Evolutionary conservation across 2,329 filamentous ascomycete species (phyloP), one percentile per base, ranked within the genome.

Genomic region (Cercospora zeina): DNA sequence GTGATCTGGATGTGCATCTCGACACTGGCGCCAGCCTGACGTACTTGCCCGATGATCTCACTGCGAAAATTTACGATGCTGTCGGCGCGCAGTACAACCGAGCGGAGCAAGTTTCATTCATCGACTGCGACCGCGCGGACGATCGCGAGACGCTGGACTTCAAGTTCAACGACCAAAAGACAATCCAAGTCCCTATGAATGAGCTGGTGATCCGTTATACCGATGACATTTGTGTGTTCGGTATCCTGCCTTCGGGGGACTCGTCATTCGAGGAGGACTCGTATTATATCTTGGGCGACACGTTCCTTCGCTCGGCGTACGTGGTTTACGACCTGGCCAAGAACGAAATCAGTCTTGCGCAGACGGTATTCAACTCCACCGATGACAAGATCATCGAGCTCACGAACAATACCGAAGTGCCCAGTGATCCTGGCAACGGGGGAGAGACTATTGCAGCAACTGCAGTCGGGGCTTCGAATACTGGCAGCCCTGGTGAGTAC

Each of bases 21-120:
- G 89, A 93, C 75, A 89, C 88, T 1, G 89, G 89, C 37, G 89
- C 87, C 14, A 90, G 87, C 5, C 78, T 90, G 62, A 87, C 82
- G 63, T 90, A 89, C 70, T 77, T 92, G 0, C 89, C 89, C 0
- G 79, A 84, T 58, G 80, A 84, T 55, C 74, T 91, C 50, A 83
- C 82, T 3, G 62, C 70, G 6, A 65, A 65, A 4, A 75, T 82
- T 56, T 81, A 77, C 74, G 61, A 66, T 34, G 65, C 71, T 31
- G 75, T 77, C 65, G 71, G 74, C 58, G 79, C 78, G 2, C 66
- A 72, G 33, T 81, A 79, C 72, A 73, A 76, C 67, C 60, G 68
- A 0, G 58, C 51, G 4, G 72, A 78, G 61, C 75, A 76, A 27
- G 75, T 76, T 8, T 37, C 58, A 0, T 27, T 62, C 8, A 57